Evolutionary conservation across 257 asterid genomes (phyloP).

Genomic region (Dorcoceras hygrometricum): DNA sequence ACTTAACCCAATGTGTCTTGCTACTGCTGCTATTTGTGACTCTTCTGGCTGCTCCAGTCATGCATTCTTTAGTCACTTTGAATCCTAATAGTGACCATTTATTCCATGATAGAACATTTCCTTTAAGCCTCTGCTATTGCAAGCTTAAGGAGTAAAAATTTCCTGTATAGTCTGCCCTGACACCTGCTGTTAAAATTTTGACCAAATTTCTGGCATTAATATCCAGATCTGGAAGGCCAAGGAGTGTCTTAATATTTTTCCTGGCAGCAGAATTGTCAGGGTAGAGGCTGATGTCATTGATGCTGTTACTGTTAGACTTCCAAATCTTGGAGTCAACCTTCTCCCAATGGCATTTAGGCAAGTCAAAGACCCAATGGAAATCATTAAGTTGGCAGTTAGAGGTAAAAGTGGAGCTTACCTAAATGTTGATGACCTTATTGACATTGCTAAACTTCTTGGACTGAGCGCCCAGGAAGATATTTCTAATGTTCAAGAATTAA

Average conservation of each 20-base stretch:
- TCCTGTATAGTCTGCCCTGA: not conserved
- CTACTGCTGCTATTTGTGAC: constrained; percentile 16
- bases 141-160: constrained; percentile 9
- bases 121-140: constrained; percentile 20
- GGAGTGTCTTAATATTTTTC: constrained; percentile 88
- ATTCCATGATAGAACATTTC: constrained; percentile 5
- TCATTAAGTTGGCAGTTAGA: constrained; percentile 79
- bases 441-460: constrained; percentile 92
- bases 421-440: constrained; percentile 89
- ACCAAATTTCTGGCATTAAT: constrained; percentile 21
- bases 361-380: constrained; percentile 94
- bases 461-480: constrained; percentile 83
- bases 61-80: constrained; percentile 18
- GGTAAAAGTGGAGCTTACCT: constrained; percentile 84
- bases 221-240: constrained; percentile 95
- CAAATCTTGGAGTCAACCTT: constrained; percentile 89
- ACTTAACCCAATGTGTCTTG: constrained; percentile 6
- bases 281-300: constrained; percentile 83
- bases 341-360: constrained; percentile 95
- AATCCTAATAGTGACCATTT: constrained; percentile 8
- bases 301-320: constrained; percentile 91
- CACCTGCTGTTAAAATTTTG: constrained; percentile 2
- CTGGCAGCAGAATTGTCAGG: constrained; percentile 79
- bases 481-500: constrained; percentile 91
- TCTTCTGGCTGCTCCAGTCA: constrained; percentile 5